Evolutionary conservation across 768 basidiomycete species (phyloP), one percentile per base, ranked within the genome.

Genomic region (Albatrellus ellisii): DNA sequence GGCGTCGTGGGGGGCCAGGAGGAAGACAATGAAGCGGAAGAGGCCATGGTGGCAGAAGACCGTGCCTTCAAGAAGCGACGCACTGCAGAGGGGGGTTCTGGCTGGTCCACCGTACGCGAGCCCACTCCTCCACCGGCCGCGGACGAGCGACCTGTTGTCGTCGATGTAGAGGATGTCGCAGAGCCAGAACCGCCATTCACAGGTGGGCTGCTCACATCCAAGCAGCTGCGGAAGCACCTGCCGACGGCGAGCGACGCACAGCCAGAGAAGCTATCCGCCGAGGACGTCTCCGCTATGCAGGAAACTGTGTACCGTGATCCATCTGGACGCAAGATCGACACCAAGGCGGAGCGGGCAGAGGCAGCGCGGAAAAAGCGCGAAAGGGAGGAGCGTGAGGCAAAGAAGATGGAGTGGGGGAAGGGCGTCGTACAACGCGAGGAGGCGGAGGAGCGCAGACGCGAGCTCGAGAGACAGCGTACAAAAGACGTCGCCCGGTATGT

Each of bases 351-450:
- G 22, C 73, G 71, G 43, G 92, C 87, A 11, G 91, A 92, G 54
- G 87, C 88, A 24, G 82, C 82, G 32, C 66, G 78, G 49, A 58
- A 72, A 59, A 89, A 90, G 54, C 70, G 87, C 17, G 81, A 89
- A 56, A 67, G 69, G 44, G 80, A 91, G 57, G 86, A 95, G 63
- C 77, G 75, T 55, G 88, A 94, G 55, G 83, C 83, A 38, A 66
- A 73, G 56, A 92, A 88, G 66, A 90, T 94, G 87, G 87, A 94
- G 57, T 98, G 95, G 95, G 90, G 89, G 1, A 98, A 94, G 60
- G 95, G 95, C 24, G 54, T 98, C 26, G 83, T 90, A 28, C 95
- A 98, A 63, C 66, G 78, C 46, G 81, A 86, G 18, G 84, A 91
- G 46, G 63, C 69, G 40, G 86, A 91, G 61, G 73, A 71, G 55